phyloP scores from a whole-genome alignment of 208 protist species.

The Crithidia bombi region DNA sequence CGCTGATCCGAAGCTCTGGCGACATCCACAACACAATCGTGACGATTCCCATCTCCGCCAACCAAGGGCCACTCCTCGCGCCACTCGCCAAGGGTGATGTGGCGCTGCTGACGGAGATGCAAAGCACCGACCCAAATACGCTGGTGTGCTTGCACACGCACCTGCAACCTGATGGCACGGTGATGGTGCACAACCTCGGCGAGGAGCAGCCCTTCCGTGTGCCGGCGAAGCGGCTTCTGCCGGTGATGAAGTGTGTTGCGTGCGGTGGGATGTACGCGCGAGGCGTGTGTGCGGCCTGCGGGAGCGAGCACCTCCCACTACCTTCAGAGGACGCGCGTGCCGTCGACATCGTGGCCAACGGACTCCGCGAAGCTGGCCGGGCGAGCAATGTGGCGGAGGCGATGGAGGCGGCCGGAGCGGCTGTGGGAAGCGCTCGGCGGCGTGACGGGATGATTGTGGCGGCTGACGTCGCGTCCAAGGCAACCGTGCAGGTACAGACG shows the following conservation, averaged over 20 bases:
- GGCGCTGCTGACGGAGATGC: slow-evolving; percentile 41
- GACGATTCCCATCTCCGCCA: slow-evolving; percentile 40
- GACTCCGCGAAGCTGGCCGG: slow-evolving; percentile 8
- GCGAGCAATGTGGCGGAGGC: slow-evolving; percentile 14
- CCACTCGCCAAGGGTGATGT: slow-evolving; percentile 44
- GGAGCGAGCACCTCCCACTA: slow-evolving; percentile 34
- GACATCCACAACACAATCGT: slow-evolving; percentile 43
- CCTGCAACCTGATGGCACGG: slow-evolving; percentile 36
- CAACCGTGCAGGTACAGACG: slow-evolving; percentile 8
- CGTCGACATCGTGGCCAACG: slow-evolving; percentile 39
- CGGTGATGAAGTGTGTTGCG: slow-evolving; percentile 48
- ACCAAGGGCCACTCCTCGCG: slow-evolving; percentile 11
- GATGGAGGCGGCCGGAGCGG: slow-evolving; percentile 20
- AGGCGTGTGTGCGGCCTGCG: slow-evolving; percentile 27
- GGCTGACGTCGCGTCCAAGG: slow-evolving; percentile 13
- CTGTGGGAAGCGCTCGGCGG: slow-evolving; percentile 23
- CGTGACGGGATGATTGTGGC: slow-evolving; percentile 10
- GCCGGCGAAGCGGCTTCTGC: slow-evolving; percentile 44
- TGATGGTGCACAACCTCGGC: slow-evolving; percentile 30
- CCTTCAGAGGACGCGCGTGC: slow-evolving; percentile 43
- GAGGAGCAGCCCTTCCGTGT: slow-evolving; percentile 34
- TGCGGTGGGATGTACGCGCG: slow-evolving; percentile 46
- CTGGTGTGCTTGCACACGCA: slow-evolving; percentile 36
- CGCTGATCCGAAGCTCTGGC: slow-evolving; percentile 37
- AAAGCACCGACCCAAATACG: slow-evolving; percentile 26